Base-by-base conservation (phyloP, 2,329 filamentous ascomycete genomes). In the Cladosporium sp. region DNA sequence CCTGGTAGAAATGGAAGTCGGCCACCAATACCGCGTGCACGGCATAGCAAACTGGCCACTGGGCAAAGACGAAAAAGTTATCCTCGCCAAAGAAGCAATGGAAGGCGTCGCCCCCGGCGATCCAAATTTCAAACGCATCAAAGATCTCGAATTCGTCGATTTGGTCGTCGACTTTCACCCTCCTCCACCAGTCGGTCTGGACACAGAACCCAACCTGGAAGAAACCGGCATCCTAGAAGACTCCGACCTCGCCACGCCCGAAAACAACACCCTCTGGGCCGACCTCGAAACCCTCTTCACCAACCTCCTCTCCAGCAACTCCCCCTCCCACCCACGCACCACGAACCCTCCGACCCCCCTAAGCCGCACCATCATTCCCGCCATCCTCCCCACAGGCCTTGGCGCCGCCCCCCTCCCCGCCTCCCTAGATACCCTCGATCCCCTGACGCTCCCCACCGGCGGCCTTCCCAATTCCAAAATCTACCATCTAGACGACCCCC, bases 21-120 rank as follows among this genome's bases (percentile, higher is more conserved):
- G 68, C 32, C 67, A 70, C 29, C 68, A 73, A 12, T 90, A 86
- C 76, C 78, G 84, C 50, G 84, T 97, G 36, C 87, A 86, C 51
- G 85, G 86, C 38, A 83, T 95, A 54, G 90, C 88, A 36, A 88
- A 86, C 57, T 79, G 91, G 35, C 80, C 86, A 1, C 75, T 98
- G 3, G 92, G 92, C 3, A 84, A 86, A 41, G 89, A 97, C 62
- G 92, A 97, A 68, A 87, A 85, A 56, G 82, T 96, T 16, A 87
- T 88, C 63, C 79, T 97, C 55, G 78, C 85, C 40, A 82, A 86
- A 19, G 83, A 89, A 51, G 79, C 92, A 1, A 61, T 77, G 35
- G 64, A 70, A 20, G 82, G 89, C 22, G 82, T 85, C 51, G 84
- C 87, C 56, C 79, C 90, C 30, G 80, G 82, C 18, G 92, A 96